Evolutionary conservation across 805 yeast species (phyloP), one percentile per base, ranked within the genome.

Genomic region (Candida lessepsii): DNA sequence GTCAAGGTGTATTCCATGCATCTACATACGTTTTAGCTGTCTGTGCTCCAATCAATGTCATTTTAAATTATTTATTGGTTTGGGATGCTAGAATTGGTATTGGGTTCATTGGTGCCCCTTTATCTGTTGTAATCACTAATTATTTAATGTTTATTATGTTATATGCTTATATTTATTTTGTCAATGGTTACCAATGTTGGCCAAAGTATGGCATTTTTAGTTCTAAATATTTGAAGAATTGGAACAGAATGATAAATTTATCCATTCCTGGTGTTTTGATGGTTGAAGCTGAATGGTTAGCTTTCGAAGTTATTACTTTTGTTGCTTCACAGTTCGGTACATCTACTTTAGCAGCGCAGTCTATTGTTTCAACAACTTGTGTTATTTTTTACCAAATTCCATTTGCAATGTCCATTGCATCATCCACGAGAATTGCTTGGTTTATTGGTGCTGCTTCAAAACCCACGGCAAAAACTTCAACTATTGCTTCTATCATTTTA

Each of bases 1-100:
- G 86, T 34, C 91, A 85, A 63, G 87, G 87, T 17, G 74, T 83
- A 6, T 85, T 84, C 60, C 86, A 84, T 58, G 91, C 91, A 6
- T 81, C 89, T 9, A 84, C 90, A 0, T 80, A 82, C 48, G 83
- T 83, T 18, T 63, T 85, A 29, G 61, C 77, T 28, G 51, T 84
- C 20, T 83, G 88, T 61, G 90, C 90, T 3, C 91, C 93, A 7
- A 59, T 84, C 45, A 85, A 85, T 54, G 84, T 83, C 0, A 44
- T 79, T 20, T 60, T 83, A 61, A 84, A 84, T 51, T 85, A 81
- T 52, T 43, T 73, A 14, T 65, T 85, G 32, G 91, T 85, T n/a
- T 81, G 91, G 89, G 70, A 75, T 52, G 48, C 59, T 26, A 50
- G 43, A 3, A 56, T 80, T 33, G 81, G 81, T 1, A 42, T 77